These are phyloP conservation scores for Silene vulgaris DNA, from an alignment of 179 eudicot species.

Conservation along the genomic window DNA sequence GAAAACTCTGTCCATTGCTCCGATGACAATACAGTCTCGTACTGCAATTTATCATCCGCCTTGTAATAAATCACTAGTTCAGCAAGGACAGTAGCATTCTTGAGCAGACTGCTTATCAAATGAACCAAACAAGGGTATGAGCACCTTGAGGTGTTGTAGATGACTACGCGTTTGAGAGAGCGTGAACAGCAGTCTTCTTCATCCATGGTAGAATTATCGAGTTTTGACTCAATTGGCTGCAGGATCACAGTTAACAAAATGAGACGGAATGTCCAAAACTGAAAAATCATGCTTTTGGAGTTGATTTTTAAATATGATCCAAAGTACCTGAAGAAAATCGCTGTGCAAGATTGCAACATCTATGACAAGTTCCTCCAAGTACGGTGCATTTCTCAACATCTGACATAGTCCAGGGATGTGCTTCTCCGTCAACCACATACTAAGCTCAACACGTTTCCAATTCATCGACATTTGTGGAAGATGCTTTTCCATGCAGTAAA, in stretches of 20 bases:
- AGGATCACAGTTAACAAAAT: not conserved
- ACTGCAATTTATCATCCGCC: not conserved
- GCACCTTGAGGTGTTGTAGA: not conserved
- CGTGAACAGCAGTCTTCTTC: not conserved
- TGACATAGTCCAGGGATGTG: slow-evolving; percentile 15
- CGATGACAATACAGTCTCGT: not conserved
- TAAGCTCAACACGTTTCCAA: slow-evolving; percentile 19
- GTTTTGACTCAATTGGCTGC: slow-evolving; percentile 15
- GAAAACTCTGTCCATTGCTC: slow-evolving; percentile 2
- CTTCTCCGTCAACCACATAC: slow-evolving; percentile 22
- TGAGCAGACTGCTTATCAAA: slow-evolving; percentile 1
- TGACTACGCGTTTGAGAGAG: slow-evolving; percentile 11
- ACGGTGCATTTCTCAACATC: slow-evolving; percentile 14
- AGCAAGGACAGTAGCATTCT: slow-evolving; percentile 8
- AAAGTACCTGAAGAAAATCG: slow-evolving; percentile 15
- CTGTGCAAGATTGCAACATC: not conserved
- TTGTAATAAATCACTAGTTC: slow-evolving; percentile 5
- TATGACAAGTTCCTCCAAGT: slow-evolving; percentile 22
- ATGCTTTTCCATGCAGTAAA: slow-evolving; percentile 21
- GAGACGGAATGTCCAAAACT: too few species aligned
- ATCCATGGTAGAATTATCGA: not conserved
- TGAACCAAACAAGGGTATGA: not conserved
- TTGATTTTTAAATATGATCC: too few species aligned
- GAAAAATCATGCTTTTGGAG: too few species aligned
- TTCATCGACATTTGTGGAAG: not conserved